Evolutionary conservation across 306 rosid species (phyloP).

Genomic region (Gleditsia sinensis): DNA sequence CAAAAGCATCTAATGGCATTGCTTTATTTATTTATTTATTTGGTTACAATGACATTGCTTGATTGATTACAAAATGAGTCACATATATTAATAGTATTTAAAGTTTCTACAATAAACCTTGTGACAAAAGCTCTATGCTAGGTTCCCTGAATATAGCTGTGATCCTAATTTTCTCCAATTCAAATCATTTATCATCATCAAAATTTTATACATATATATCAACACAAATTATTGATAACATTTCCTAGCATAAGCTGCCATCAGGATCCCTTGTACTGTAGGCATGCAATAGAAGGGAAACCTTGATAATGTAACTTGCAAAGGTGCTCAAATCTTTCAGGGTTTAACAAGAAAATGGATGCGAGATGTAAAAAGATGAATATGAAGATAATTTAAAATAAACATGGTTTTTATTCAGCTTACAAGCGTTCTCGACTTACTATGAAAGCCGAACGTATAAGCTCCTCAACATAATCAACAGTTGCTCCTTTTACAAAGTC

Average conservation of each 20-base stretch:
- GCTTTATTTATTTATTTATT: too few species aligned
- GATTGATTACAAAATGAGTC: not conserved
- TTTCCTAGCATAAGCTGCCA: conserved; percentile 5
- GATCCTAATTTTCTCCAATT: not conserved
- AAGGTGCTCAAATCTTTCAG: conserved; percentile 2
- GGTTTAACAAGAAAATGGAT: not conserved
- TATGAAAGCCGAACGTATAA: conserved; percentile 85
- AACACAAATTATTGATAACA: not conserved
- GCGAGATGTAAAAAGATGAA: conserved; percentile 11
- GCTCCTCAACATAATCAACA: conserved; percentile 95
- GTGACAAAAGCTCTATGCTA: not conserved
- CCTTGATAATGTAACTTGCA: not conserved
- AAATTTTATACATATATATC: not conserved
- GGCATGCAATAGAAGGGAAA: not conserved
- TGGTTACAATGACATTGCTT: not conserved
- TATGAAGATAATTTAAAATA: conserved; percentile 12
- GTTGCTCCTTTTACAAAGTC: conserved; percentile 97
- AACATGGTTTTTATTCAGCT: not conserved
- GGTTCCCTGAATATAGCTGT: not conserved
- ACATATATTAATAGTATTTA: not conserved
- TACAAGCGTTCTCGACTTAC: conserved; percentile 49
- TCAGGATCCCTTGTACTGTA: not conserved
- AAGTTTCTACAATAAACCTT: not conserved
- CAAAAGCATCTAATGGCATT: too few species aligned
- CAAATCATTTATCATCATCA: not conserved